Evolutionary conservation across 495 filamentous ascomycete species (phyloP).

Genomic region (Baudoinia panamericana): DNA sequence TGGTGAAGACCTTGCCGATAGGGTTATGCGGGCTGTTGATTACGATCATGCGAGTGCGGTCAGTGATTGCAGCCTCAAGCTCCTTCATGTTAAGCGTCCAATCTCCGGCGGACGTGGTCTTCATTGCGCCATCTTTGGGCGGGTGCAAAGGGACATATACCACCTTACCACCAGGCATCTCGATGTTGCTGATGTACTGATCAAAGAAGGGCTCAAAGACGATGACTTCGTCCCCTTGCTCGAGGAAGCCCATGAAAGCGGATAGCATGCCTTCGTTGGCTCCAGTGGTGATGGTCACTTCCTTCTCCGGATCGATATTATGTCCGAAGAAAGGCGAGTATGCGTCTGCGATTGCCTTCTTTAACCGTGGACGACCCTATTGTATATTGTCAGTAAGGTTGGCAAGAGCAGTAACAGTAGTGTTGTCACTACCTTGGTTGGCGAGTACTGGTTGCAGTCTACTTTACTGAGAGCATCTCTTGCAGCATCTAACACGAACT

Average conservation of each 20-base stretch:
- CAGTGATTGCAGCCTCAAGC: conserved; percentile 72
- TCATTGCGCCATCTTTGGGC: conserved; percentile 64
- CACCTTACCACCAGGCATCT: conserved; percentile 90
- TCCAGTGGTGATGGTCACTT: conserved; percentile 89
- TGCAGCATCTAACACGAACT: conserved; percentile 82
- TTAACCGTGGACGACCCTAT: conserved; percentile 71
- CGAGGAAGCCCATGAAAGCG: conserved; percentile 95
- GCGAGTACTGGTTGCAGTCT: conserved; percentile 97
- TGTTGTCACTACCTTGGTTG: conserved; percentile 53
- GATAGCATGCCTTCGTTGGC: conserved; percentile 85
- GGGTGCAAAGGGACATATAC: conserved; percentile 89
- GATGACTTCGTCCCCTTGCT: conserved; percentile 89
- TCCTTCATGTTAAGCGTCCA: conserved; percentile 78
- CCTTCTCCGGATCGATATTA: conserved; percentile 70
- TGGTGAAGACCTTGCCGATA: conserved; percentile 85
- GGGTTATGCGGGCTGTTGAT: conserved; percentile 82
- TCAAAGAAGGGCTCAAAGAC: conserved; percentile 98
- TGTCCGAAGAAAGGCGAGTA: conserved; percentile 78
- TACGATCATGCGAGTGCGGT: conserved; percentile 89
- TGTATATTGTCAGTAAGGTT: conserved; percentile 1
- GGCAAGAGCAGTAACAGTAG: not conserved
- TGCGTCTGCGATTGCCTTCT: conserved; percentile 78
- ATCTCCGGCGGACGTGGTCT: conserved; percentile 70
- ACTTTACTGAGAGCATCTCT: conserved; percentile 82
- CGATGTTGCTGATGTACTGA: conserved; percentile 96